Percentiles rank a stretch among this genome's conserved stretches.
Evolutionary conservation across 2,329 filamentous ascomycete genomes (phyloP).

Genomic region (Mycocentrospora acerina): DNA sequence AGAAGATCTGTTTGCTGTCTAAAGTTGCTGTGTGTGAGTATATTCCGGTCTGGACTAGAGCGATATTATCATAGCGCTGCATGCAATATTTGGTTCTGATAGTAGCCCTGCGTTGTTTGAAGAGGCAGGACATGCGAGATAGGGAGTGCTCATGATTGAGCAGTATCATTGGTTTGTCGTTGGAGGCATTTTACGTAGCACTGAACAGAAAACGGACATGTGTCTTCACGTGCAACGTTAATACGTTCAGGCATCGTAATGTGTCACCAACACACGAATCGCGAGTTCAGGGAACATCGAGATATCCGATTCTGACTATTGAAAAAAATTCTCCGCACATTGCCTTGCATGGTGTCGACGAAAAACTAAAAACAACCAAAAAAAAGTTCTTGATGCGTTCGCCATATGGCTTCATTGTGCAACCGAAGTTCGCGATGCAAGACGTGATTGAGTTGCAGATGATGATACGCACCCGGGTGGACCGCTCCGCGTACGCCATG

Average conservation of each 20-base stretch:
- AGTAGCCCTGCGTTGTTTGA: too few species aligned
- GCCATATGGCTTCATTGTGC: conserved; percentile 23
- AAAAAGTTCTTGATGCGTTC: conserved; percentile 15
- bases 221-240: conserved; percentile 14
- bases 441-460: conserved; percentile 14
- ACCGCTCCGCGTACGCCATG: conserved; percentile 5
- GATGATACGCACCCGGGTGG: conserved; percentile 25
- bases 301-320: conserved; percentile 18
- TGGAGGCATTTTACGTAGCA: neutral
- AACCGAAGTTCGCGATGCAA: conserved; percentile 16
- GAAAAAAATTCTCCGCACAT: conserved; percentile 20
- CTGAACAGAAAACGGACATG: conserved; percentile 14
- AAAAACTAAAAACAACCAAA: conserved; percentile 16
- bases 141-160: too few species aligned
- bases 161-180: too few species aligned
- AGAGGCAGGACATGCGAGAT: neutral
- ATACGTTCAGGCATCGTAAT: conserved; percentile 7
- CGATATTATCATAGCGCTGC: neutral
- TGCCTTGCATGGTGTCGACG: conserved; percentile 19
- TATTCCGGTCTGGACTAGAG: too few species aligned
- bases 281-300: too few species aligned
- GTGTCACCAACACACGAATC: conserved; percentile 15
- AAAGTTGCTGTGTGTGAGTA: conserved; percentile 2
- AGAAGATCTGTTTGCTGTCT: conserved; percentile 29
- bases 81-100: neutral